Conservation (phyloP, 2,329 filamentous ascomycete species). For the Verticillium klebahnii region DNA sequence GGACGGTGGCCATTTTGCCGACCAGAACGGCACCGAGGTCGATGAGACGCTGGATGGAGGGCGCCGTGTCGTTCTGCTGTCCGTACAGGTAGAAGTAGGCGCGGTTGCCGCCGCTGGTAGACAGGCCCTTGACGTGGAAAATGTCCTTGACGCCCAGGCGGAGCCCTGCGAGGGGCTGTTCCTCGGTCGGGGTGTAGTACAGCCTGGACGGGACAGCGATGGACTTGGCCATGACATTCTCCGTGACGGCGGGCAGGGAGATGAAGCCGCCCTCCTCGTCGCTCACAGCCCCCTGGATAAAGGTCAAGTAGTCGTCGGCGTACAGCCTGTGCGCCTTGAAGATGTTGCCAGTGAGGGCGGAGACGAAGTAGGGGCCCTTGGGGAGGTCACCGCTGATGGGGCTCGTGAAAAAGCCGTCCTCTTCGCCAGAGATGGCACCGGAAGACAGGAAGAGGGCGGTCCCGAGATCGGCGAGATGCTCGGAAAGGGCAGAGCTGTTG, state of each 20-base stretch:
- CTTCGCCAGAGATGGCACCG: background rate
- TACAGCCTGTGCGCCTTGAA: constrained; percentile 12
- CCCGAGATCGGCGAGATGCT: too few relatives aligned
- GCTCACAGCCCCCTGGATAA: constrained; percentile 2
- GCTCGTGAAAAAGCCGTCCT: background rate
- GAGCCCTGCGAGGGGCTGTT: constrained; percentile 44
- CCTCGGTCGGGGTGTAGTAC: constrained; percentile 33
- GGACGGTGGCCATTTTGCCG: constrained; percentile 37
- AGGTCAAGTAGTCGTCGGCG: constrained; percentile 6
- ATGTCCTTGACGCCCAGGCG: constrained; percentile 55
- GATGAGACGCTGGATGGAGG: constrained; percentile 49
- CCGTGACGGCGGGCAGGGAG: constrained; percentile 1
- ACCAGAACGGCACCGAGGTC: constrained; percentile 48
- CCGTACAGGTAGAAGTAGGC: constrained; percentile 50
- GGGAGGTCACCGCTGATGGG: constrained; percentile 1
- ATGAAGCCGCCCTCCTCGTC: constrained; percentile 1
- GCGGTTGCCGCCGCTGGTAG: constrained; percentile 47
- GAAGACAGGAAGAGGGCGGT: constrained; percentile 14
- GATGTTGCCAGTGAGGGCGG: constrained; percentile 1
- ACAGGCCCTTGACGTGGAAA: constrained; percentile 46
- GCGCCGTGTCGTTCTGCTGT: constrained; percentile 38
- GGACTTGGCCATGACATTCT: constrained; percentile 4
- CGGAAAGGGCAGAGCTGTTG: too few relatives aligned
- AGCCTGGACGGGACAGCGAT: constrained; percentile 45
- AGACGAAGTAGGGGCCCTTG: constrained; percentile 4